Evolutionary conservation across 768 basidiomycete species (phyloP).

Genomic region (Harrya chromipes): DNA sequence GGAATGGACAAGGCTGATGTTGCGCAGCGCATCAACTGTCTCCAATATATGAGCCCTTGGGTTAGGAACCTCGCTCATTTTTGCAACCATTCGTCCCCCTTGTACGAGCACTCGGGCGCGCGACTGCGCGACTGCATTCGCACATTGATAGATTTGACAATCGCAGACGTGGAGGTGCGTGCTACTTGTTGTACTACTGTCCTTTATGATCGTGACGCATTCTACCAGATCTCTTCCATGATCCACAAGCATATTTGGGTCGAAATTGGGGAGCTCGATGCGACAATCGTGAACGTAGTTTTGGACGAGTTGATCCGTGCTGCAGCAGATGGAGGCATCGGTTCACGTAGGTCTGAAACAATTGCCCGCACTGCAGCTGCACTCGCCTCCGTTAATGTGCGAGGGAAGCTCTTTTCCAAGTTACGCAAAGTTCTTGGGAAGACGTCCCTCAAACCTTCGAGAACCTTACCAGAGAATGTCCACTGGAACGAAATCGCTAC

Average conservation of each 20-base stretch:
- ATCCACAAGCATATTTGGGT: constrained; percentile 77
- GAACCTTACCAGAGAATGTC: constrained; percentile 61
- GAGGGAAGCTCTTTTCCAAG: constrained; percentile 74
- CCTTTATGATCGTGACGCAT: constrained; percentile 1
- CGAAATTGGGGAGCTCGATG: constrained; percentile 70
- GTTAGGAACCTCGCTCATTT: constrained; percentile 75
- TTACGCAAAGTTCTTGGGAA: constrained; percentile 79
- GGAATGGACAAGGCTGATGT: constrained; percentile 49
- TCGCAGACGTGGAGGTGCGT: constrained; percentile 69
- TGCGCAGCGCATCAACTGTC: constrained; percentile 62
- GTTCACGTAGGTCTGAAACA: constrained; percentile 69
- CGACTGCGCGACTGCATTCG: constrained; percentile 79
- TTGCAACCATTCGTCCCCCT: constrained; percentile 60
- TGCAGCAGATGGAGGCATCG: constrained; percentile 81
- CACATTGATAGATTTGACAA: constrained; percentile 71
- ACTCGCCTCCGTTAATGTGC: constrained; percentile 70
- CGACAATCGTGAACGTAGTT: constrained; percentile 63
- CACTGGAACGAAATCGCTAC: constrained; percentile 83
- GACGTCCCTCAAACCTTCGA: constrained; percentile 61
- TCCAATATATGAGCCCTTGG: constrained; percentile 89
- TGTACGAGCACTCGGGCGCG: constrained; percentile 71
- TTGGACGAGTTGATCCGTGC: constrained; percentile 78
- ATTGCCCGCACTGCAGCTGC: constrained; percentile 72
- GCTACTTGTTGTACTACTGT: constrained; percentile 1
- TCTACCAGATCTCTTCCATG: constrained; percentile 54